Evolutionary conservation across 129 eudicot genomes (phyloP).

Genomic region (Lactuca sativa): DNA sequence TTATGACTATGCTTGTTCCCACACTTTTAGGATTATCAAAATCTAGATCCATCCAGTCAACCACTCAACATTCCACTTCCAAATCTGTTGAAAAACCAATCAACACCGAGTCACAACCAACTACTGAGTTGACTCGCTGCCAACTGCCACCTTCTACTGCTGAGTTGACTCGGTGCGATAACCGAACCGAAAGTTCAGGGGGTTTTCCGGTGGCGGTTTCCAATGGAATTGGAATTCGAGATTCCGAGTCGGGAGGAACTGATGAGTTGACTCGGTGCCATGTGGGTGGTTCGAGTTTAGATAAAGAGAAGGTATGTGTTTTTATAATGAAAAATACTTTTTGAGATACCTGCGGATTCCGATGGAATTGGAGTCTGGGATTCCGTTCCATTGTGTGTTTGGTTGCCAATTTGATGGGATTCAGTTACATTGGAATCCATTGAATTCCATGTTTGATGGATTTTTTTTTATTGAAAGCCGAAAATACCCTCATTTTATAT

Average conservation of each 20-base stretch:
- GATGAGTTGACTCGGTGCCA: constrained; percentile 32
- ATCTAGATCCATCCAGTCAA: constrained; percentile 40
- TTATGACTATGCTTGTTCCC: constrained; percentile 87
- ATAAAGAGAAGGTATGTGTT: constrained; percentile 23
- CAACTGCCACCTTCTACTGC: constrained; percentile 23
- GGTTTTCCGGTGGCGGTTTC: neutral
- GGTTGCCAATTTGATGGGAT: too few relatives aligned
- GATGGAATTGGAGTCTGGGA: too few relatives aligned
- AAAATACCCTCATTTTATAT: too few relatives aligned
- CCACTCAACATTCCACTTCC: constrained; percentile 33
- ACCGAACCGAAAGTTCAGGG: too few relatives aligned
- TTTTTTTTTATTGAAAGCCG: too few relatives aligned
- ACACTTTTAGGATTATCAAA: constrained; percentile 76
- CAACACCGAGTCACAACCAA: constrained; percentile 22
- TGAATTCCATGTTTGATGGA: too few relatives aligned
- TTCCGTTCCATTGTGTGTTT: too few relatives aligned
- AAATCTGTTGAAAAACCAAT: constrained; percentile 26
- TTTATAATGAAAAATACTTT: constrained; percentile 10
- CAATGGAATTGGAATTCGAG: neutral
- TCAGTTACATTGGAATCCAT: too few relatives aligned
- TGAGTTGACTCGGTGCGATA: neutral
- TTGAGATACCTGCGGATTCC: neutral
- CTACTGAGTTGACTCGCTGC: constrained; percentile 26
- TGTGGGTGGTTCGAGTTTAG: constrained; percentile 14
- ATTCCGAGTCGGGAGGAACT: constrained; percentile 5